A percentile compares a stretch with the other conserved stretches of the same genome.
These are phyloP conservation scores for Fusarium pilosicola DNA, from an alignment of 2,329 filamentous ascomycete genomes.

Conservation along the genomic window DNA sequence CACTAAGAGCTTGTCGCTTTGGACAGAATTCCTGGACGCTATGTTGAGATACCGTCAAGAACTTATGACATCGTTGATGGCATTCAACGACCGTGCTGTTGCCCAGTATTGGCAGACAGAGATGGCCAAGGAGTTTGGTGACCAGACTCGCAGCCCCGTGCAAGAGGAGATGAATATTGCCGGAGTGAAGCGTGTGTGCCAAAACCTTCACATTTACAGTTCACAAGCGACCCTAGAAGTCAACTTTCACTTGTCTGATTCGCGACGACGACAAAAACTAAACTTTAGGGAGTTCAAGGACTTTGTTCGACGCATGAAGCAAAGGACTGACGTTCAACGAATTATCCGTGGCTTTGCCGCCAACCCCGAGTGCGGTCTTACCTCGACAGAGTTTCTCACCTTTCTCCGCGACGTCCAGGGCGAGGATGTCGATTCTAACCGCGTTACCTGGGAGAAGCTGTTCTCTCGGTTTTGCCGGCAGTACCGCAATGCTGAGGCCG, in stretches of 20 bases:
- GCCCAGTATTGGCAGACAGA: conserved; percentile 87
- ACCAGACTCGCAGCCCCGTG: conserved; percentile 60
- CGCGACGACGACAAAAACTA: conserved; percentile 70
- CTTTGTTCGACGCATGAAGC: conserved; percentile 85
- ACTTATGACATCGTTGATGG: conserved; percentile 88
- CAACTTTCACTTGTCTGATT: conserved; percentile 79
- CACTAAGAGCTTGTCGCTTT: conserved; percentile 75
- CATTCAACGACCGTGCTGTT: conserved; percentile 84
- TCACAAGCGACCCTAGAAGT: conserved; percentile 76
- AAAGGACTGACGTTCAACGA: conserved; percentile 80
- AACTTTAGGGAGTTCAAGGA: conserved; percentile 84
- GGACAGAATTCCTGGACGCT: conserved; percentile 85
- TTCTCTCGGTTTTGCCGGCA: conserved; percentile 77
- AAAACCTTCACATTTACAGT: conserved; percentile 91
- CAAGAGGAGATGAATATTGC: conserved; percentile 80
- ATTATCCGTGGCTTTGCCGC: conserved; percentile 74
- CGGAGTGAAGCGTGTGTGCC: conserved; percentile 85
- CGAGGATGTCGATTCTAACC: conserved; percentile 76
- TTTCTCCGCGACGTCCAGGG: conserved; percentile 81
- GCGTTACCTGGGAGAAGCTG: conserved; percentile 72
- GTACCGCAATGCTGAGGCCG: conserved; percentile 59
- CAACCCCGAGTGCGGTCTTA: conserved; percentile 72
- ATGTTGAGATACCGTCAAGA: conserved; percentile 89
- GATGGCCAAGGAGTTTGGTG: conserved; percentile 75
- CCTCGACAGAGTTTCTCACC: conserved; percentile 74